phyloP scores from a whole-genome alignment of 2,329 filamentous ascomycete species.

The Ceratocystis albifundus region DNA sequence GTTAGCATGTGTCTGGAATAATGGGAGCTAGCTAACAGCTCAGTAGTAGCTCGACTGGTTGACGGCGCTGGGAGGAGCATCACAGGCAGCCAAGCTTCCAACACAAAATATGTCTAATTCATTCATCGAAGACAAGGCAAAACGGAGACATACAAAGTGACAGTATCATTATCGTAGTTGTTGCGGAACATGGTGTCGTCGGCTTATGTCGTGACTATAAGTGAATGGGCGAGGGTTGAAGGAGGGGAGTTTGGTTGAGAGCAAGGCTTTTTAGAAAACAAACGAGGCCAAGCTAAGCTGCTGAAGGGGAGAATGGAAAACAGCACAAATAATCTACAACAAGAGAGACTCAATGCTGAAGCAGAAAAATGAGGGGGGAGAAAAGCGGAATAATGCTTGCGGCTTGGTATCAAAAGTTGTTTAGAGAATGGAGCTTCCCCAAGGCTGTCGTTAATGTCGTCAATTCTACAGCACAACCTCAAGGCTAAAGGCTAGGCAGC shows the following conservation, averaged over 20 bases:
- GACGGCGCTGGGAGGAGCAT: background rate
- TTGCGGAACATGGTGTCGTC: conserved; percentile 81
- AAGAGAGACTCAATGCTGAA: background rate
- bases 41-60: background rate
- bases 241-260: conserved; percentile 7
- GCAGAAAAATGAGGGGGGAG: background rate
- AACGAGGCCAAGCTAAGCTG: background rate
- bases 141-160: conserved; percentile 81
- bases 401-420: background rate
- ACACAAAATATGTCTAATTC: background rate
- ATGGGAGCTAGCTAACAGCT: background rate
- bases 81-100: background rate
- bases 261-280: conserved; percentile 9
- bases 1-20: conserved; percentile 15
- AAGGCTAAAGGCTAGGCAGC: conserved; percentile 21
- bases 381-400: background rate
- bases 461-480: conserved; percentile 5
- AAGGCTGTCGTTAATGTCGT: conserved; percentile 21
- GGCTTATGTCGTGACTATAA: background rate
- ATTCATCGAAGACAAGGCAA: background rate
- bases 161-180: conserved; percentile 99
- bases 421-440: conserved; percentile 1
- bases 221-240: background rate
- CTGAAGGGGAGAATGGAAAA: background rate
- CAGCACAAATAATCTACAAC: background rate